Evolutionary conservation across 2,329 filamentous ascomycete species (phyloP).

Genomic region (Parasarocladium wereldwijsianum): DNA sequence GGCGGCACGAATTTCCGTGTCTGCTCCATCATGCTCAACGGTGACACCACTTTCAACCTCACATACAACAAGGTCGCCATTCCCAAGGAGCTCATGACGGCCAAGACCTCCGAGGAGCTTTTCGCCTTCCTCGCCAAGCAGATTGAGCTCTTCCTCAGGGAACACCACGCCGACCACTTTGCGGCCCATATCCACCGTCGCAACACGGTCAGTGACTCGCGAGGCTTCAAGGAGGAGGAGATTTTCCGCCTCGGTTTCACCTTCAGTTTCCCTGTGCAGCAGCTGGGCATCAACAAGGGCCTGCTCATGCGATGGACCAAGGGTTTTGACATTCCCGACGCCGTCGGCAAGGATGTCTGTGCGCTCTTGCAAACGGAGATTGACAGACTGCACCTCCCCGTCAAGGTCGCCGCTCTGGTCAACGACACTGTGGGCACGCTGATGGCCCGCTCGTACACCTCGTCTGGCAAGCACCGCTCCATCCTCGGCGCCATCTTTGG

Average conservation of each 20-base stretch:
- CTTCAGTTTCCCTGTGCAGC: constrained; percentile 92
- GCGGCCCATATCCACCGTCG: constrained; percentile 52
- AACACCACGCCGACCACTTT: constrained; percentile 83
- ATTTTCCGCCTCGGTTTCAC: constrained; percentile 96
- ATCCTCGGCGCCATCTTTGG: constrained; percentile 95
- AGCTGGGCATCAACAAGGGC: constrained; percentile 89
- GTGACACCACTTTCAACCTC: constrained; percentile 87
- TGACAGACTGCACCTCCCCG: constrained; percentile 70
- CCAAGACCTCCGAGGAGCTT: constrained; percentile 71
- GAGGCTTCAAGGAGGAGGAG: constrained; percentile 53
- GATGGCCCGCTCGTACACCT: constrained; percentile 94
- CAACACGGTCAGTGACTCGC: constrained; percentile 40
- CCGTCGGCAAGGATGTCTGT: constrained; percentile 88
- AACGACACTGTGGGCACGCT: constrained; percentile 97
- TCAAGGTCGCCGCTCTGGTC: constrained; percentile 88
- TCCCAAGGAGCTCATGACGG: constrained; percentile 78
- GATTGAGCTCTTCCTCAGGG: constrained; percentile 75
- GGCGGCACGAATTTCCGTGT: constrained; percentile 97
- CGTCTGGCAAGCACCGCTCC: constrained; percentile 71
- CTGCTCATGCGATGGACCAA: constrained; percentile 95
- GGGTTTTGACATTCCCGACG: constrained; percentile 93
- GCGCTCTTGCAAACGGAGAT: constrained; percentile 79
- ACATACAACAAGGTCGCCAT: constrained; percentile 88
- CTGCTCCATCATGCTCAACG: constrained; percentile 85
- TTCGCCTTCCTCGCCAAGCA: constrained; percentile 89